phyloP scores from a whole-genome alignment of 768 basidiomycete species.

The Tricholoma bakamatsutake region DNA sequence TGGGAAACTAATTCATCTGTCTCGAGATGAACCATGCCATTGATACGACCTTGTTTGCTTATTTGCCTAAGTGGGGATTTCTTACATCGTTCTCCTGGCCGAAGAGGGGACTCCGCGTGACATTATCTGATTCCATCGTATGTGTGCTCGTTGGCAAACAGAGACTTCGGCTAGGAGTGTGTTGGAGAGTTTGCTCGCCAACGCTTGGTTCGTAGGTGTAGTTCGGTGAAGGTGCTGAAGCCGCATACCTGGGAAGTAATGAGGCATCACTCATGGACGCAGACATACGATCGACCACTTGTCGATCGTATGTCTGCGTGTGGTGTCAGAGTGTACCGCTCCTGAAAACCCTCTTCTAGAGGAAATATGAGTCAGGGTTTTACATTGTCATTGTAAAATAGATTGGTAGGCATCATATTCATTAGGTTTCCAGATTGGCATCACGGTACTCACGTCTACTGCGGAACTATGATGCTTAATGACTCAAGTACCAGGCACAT shows the following conservation, averaged over 20 bases:
- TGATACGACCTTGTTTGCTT: slow-evolving; percentile 33
- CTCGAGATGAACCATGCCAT: slow-evolving; percentile 40
- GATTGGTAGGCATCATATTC: too few species aligned
- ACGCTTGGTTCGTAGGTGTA: slow-evolving; percentile 50
- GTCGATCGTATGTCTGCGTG: too few species aligned
- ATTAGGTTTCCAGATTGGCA: too few species aligned
- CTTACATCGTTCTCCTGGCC: slow-evolving; percentile 38
- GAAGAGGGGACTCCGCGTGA: slow-evolving; percentile 37
- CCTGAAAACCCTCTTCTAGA: too few species aligned
- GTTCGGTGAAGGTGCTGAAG: slow-evolving; percentile 45
- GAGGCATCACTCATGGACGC: background rate
- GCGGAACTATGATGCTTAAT: too few species aligned
- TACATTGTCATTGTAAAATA: too few species aligned
- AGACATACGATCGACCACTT: background rate
- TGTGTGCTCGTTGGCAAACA: slow-evolving; percentile 33
- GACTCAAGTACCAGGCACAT: too few species aligned
- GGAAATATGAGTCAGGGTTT: background rate
- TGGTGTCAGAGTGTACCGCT: too few species aligned
- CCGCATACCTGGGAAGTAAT: slow-evolving; percentile 32
- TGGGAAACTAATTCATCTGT: slow-evolving; percentile 31
- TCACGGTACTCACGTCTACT: too few species aligned
- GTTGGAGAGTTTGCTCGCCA: slow-evolving; percentile 49
- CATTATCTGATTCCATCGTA: slow-evolving; percentile 30
- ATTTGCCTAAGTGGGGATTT: slow-evolving; percentile 39
- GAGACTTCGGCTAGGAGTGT: slow-evolving; percentile 29